phyloP scores from a whole-genome alignment of 176 grass and related monocot species.

The Carex scoparia region DNA sequence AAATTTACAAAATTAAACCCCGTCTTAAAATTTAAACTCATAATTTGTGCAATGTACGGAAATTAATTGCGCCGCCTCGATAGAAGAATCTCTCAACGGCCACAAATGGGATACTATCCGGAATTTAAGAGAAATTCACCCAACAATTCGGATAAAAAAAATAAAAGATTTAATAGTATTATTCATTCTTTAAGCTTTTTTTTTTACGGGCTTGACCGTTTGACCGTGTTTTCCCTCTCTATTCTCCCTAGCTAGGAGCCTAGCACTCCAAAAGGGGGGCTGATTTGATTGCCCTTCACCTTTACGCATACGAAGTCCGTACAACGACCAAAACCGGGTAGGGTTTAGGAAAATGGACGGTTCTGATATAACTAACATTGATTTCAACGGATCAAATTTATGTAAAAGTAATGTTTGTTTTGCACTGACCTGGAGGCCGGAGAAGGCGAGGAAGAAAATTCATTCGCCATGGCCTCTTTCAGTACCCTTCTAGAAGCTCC shows the following conservation, averaged over 20 bases:
- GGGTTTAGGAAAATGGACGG: background rate
- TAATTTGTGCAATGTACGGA: constrained; percentile 21
- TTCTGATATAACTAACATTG: background rate
- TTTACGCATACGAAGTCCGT: background rate
- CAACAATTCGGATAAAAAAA: background rate
- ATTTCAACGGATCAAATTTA: background rate
- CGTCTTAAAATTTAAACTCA: background rate
- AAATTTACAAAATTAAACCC: constrained; percentile 15
- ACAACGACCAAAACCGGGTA: background rate
- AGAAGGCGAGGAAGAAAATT: constrained; percentile 19
- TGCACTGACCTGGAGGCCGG: constrained; percentile 7
- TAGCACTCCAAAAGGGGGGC: background rate
- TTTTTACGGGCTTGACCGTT: constrained; percentile 21
- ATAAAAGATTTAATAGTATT: background rate
- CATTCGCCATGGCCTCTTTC: background rate
- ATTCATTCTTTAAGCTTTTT: background rate
- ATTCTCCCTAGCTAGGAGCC: too few relatives aligned
- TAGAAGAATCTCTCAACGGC: constrained; percentile 26
- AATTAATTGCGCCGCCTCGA: constrained; percentile 2
- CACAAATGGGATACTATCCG: constrained; percentile 6
- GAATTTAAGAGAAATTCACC: constrained; percentile 4
- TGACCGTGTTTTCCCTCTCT: background rate
- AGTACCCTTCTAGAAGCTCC: constrained; percentile 22
- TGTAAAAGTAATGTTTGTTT: background rate
- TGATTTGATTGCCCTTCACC: constrained; percentile 1